These are phyloP conservation scores for Arctium lappa DNA, from an alignment of 129 eudicot species.

Conservation along the genomic window DNA sequence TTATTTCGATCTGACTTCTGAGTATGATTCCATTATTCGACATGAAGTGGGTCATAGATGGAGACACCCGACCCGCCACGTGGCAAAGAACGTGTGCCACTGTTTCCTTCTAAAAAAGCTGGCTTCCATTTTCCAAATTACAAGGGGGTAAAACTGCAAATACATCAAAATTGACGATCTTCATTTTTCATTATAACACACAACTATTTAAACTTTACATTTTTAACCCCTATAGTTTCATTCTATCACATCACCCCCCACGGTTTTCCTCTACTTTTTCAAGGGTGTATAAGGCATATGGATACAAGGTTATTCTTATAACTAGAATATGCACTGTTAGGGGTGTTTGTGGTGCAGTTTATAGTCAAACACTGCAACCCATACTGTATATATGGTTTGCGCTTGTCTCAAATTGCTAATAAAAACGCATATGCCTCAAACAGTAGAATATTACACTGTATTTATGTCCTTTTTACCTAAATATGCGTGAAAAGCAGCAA, in stretches of 20 bases:
- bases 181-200: background rate
- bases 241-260: background rate
- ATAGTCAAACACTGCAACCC: background rate
- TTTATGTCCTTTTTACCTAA: background rate
- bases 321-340: background rate
- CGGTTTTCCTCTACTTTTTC: background rate
- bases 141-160: background rate
- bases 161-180: background rate
- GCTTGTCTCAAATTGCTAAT: background rate
- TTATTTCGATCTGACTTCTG: too few relatives aligned
- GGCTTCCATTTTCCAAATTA: background rate
- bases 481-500: background rate
- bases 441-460: background rate
- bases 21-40: background rate
- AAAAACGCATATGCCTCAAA: background rate
- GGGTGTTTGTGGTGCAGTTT: background rate
- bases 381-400: background rate
- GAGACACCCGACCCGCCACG: conserved; percentile 4
- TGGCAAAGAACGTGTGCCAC: background rate
- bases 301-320: background rate
- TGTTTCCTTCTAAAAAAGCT: background rate
- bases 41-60: background rate
- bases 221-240: background rate
- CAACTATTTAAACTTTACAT: background rate
- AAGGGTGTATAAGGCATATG: background rate